Base-by-base conservation (phyloP, 208 protist species). In the Crithidia brevicula region DNA sequence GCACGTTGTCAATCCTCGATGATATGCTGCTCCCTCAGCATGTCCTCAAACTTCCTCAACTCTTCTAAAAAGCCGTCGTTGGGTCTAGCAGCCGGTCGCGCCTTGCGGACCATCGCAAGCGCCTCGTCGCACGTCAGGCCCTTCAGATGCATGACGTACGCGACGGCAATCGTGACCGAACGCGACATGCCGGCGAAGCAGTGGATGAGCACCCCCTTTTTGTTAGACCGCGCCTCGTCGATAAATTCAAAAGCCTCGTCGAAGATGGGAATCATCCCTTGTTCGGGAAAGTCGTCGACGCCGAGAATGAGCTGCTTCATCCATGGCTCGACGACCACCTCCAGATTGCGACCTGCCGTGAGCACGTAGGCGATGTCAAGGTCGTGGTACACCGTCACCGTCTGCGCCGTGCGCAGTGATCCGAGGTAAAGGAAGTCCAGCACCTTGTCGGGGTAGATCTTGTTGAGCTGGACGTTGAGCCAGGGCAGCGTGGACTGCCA, bases 141-240 rank as follows among this genome's bases (percentile, higher is more conserved):
- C 28, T 88, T 74, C 4, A 75, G 63, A 22, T 83, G 82, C 90
- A 97, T 97, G 6, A 97, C 57, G 70, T 97, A 97, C 15, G 92
- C 92, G 3, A 79, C 86, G 0, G 83, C 85, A 18, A 96, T 76
- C 7, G 90, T 87, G 22, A 90, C 92, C 16, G 92, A 97, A 10
- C 92, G 87, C 4, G 90, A 96, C n/a, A 97, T 62, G 11, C 92
- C 92, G 1, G 90, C 92, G 60, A 97, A 97, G 72, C 92, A 97
- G 73, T 97, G 92, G 23, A 97, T 83, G 18, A 97, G 78, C 36
- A 97, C 74, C 15, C 83, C 86, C 38, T 89, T 88, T 47, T 80
- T 74, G 18, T 67, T 59, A 5, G 73, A 65, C 1, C 77, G 67
- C 7, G 89, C 92, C 28, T 84, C 61, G 46, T 96, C 84, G 42